These are phyloP conservation scores for Pseudonitzschia delicatissima DNA, from an alignment of 108 stramenopile genomes.

Conservation along the genomic window DNA sequence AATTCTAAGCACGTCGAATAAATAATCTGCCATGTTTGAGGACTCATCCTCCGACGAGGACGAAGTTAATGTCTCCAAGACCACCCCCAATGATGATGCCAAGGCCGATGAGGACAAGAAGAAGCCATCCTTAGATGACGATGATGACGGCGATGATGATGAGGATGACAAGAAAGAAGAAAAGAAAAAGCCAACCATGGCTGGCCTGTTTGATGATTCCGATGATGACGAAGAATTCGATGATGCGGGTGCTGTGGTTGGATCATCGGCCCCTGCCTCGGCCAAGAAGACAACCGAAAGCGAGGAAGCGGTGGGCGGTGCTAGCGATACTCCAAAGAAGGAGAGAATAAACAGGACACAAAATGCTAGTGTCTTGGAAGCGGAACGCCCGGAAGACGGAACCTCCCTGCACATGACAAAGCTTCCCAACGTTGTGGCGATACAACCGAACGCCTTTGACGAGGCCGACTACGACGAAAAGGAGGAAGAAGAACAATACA, in stretches of 20 bases:
- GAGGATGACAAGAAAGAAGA: conserved; percentile 14
- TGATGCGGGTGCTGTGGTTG: conserved; percentile 41
- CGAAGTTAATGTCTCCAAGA: neutral
- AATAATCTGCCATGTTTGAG: conserved; percentile 24
- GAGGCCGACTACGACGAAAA: conserved; percentile 49
- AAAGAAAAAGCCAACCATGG: conserved; percentile 12
- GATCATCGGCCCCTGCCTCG: conserved; percentile 26
- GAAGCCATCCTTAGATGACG: neutral
- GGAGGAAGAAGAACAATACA: conserved; percentile 60
- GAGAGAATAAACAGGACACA: conserved; percentile 12
- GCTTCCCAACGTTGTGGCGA: conserved; percentile 78
- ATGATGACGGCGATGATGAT: conserved; percentile 12
- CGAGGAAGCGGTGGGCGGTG: neutral
- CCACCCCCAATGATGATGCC: conserved; percentile 8
- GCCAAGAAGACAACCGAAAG: neutral
- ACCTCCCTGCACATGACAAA: conserved; percentile 61
- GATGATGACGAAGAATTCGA: conserved; percentile 39
- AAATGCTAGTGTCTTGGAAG: conserved; percentile 35
- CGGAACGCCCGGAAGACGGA: conserved; percentile 20
- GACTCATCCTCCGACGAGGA: conserved; percentile 32
- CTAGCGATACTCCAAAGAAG: conserved; percentile 2
- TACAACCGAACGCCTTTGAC: conserved; percentile 69
- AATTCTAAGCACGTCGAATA: no score
- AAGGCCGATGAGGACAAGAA: conserved; percentile 7
- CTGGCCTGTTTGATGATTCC: conserved; percentile 25